Percentiles rank a stretch among this genome's conserved stretches.
Evolutionary conservation across 1,284 basidiomycete genomes (phyloP).

Genomic region (Naganishia sp.): DNA sequence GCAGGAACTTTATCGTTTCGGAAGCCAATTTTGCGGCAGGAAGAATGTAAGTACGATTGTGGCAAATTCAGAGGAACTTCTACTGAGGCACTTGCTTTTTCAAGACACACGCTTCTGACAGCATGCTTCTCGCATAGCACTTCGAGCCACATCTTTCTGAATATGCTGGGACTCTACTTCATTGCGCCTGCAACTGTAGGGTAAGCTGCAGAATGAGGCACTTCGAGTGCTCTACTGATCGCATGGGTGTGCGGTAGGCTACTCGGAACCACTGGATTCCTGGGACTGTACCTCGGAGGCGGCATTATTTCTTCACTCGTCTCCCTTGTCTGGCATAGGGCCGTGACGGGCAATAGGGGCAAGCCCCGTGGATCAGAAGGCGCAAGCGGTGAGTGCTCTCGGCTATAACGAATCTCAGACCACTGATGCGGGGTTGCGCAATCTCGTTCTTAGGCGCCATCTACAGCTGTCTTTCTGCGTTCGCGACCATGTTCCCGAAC

Average conservation of each 20-base stretch:
- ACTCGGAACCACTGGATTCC: slow-evolving; percentile 70
- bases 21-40: slow-evolving; percentile 67
- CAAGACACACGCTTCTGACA: slow-evolving; percentile 78
- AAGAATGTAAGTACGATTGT: slow-evolving; percentile 61
- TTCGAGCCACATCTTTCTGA: slow-evolving; percentile 69
- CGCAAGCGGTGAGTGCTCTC: slow-evolving; percentile 64
- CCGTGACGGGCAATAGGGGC: slow-evolving; percentile 50
- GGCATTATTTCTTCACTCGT: slow-evolving; percentile 65
- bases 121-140: slow-evolving; percentile 71
- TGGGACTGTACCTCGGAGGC: slow-evolving; percentile 74
- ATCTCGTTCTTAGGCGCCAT: slow-evolving; percentile 44
- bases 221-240: neutral
- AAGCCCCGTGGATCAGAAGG: slow-evolving; percentile 62
- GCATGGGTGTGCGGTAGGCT: slow-evolving; percentile 45
- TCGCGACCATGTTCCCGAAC: slow-evolving; percentile 68
- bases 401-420: neutral
- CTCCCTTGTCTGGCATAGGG: slow-evolving; percentile 63
- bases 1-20: slow-evolving; percentile 65
- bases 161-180: slow-evolving; percentile 76
- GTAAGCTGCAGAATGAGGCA: slow-evolving; percentile 35
- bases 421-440: neutral
- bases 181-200: slow-evolving; percentile 70
- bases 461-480: slow-evolving; percentile 62
- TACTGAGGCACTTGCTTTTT: neutral
- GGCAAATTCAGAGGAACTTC: neutral